Evolutionary conservation across 2,329 filamentous ascomycete species (phyloP).

Genomic region (Geosmithia putterillii): DNA sequence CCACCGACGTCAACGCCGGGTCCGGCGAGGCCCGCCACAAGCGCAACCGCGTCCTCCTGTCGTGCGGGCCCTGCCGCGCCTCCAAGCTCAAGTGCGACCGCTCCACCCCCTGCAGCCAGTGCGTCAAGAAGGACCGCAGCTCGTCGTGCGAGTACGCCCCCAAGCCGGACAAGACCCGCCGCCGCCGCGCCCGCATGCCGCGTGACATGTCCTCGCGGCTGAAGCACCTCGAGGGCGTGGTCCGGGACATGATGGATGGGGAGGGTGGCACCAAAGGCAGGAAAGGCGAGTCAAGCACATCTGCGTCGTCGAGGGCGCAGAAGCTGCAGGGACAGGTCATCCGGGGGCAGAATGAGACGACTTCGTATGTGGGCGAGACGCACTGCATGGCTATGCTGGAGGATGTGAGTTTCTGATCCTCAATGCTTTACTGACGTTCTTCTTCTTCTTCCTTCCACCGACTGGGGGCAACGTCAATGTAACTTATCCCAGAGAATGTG

Average conservation of each 20-base stretch:
- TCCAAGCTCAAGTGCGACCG: conserved; percentile 48
- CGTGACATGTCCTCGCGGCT: conserved; percentile 3
- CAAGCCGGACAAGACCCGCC: conserved; percentile 3
- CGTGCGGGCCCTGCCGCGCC: conserved; percentile 36
- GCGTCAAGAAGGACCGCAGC: conserved; percentile 3
- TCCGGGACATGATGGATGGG: conserved; percentile 11
- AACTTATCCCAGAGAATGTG: neutral
- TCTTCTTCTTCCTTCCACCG: neutral
- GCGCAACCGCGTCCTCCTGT: conserved; percentile 36
- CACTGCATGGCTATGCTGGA: conserved; percentile 49
- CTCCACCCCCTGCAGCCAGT: conserved; percentile 7
- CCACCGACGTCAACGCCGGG: no score
- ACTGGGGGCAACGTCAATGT: neutral
- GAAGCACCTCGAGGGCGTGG: conserved; percentile 13
- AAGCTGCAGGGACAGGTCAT: conserved; percentile 1
- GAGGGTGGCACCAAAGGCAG: conserved; percentile 26
- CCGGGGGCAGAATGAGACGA: conserved; percentile 29
- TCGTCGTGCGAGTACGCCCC: conserved; percentile 6
- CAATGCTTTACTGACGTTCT: no score
- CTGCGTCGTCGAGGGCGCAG: neutral
- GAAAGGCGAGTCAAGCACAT: no score
- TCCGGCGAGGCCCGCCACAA: conserved; percentile 13
- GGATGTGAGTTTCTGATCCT: conserved; percentile 38
- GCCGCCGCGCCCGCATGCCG: neutral
- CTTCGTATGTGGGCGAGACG: conserved; percentile 45